Evolutionary conservation across 257 asterid species (phyloP), one percentile per base, ranked within the genome.

Genomic region (Phtheirospermum japonicum): DNA sequence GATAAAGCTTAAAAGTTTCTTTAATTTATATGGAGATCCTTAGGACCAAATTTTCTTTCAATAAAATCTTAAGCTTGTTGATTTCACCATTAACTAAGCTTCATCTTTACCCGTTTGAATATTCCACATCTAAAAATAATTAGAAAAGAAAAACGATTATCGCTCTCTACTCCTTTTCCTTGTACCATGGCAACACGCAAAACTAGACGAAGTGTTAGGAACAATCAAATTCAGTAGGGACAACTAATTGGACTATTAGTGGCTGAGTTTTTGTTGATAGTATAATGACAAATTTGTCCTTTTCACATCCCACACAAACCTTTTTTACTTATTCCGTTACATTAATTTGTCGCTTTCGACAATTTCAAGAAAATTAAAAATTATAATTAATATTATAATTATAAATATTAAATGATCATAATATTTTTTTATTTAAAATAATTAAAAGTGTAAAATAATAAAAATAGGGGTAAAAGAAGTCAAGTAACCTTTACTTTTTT

Each of bases 241-340:
- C 19, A 52, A 9, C 20, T 43, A n/a, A 59, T 33, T 48, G 51
- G n/a, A 46, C 31, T 23, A 61, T 45, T 53, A 32, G 0, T 31
- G 34, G 52, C 61, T 33, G 57, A 63, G 9, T 63, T 34, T 60
- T 19, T 53, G 58, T 54, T 36, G 58, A 4, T 30, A 61, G 56
- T 39, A 51, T 26, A 51, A 51, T 71, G 56, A 66, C 9, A 57
- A 28, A 45, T 18, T 59, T 46, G 77, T 63, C 68, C 37, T 52
- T 71, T 67, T 34, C 26, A 16, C 3, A 9, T 57, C 42, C n/a
- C 59, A 23, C 28, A 23, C 28, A 23, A 23, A n/a, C n/a, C 3
- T 3, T 23, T 3, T 23, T 23, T n/a, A n/a, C n/a, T n/a, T n/a
- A n/a, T n/a, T n/a, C n/a, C n/a, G n/a, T n/a, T n/a, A n/a, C n/a